Base-by-base conservation (phyloP, 345 rosid genomes). In the Hibiscus trionum region DNA sequence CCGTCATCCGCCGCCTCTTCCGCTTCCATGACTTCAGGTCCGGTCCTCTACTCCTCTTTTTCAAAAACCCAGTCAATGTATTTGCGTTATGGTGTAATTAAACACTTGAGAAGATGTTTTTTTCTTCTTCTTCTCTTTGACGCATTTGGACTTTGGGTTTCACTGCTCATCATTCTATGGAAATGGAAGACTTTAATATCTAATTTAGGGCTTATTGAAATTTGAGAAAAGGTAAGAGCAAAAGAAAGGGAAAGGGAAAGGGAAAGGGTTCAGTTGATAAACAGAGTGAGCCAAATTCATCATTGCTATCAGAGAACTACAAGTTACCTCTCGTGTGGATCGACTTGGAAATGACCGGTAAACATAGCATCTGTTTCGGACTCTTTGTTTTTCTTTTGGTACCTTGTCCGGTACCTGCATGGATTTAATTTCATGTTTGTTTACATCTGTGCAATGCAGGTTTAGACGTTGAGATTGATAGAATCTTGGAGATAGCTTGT, bases 301-400 rank as follows among this genome's bases (percentile, higher is more conserved):
- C 16, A 21, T 60, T 59, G 31, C 44, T 76, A 53, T 29, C 58
- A 0, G 77, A 58, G 46, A 75, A 56, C 57, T 90, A 70, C 82
- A 88, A 52, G 76, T 81, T 87, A 80, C 97, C 98, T 50, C 97
- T 91, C 74, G 97, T 91, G 59, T 91, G 98, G 96, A 88, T 91
- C 75, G 98, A 91, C 86, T 71, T 91, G 82, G 98, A 91, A 77
- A 94, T 90, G 97, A 90, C 98, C 75, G 98, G 98, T 94, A 75
- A 71, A 59, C 57, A 5, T 69, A 37, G 11, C 50, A 55, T 19
- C 0, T 50, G 55, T 47, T 11, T 11, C 52, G 5, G 14, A 15
- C 52, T 47, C 52, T 47, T 14, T 0, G 52, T 11, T 47, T 47
- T 2, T 47, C 16, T 47, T 47, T 47, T 47, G n/a, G 42, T 7